Base-by-base conservation (phyloP, 495 filamentous ascomycete species). In the Alectoria sarmentosa region DNA sequence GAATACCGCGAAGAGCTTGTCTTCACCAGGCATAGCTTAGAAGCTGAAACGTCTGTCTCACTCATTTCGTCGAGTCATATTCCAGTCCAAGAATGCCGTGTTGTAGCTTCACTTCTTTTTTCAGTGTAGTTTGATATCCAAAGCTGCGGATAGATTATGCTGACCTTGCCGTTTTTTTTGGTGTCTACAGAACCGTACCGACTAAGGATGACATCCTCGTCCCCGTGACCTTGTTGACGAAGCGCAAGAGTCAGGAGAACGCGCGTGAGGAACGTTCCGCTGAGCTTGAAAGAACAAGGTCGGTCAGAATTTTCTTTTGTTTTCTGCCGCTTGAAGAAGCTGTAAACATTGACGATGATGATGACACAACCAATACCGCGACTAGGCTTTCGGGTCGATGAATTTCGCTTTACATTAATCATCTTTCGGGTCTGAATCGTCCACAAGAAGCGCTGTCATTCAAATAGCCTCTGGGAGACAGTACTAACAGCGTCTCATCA, bases 201-300 rank as follows among this genome's bases (percentile, higher is more conserved):
- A 93, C 91, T 76, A 74, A 88, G 79, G 89, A 96, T 78, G 88
- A 96, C 76, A 86, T 97, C 77, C 87, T 97, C 71, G 91, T 96
- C 74, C 92, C 92, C 64, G 92, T 96, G 87, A 97, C 92, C 71
- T 90, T 97, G 75, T 88, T 97, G 74, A 98, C 97, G 89, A 98
- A 98, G 89, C 92, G 94, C 85, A 98, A 98, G 91, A 88, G 85
- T 78, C 93, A 96, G 82, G 94, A 98, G 86, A 96, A 96, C 86
- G 90, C 91, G 74, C 88, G 91, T 74, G 93, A 93, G 79, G 88
- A 91, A 77, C 85, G 85, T 72, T 78, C 85, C 69, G 86, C 88
- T 66, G 90, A 92, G 76, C 78, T 86, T 65, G 83, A 89, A 77
- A 86, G 80, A 96, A 92, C 83, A 85, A 91, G 86, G 94, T 98